Evolutionary conservation across 352 stramenopile species (phyloP), one percentile per base, ranked within the genome.

Genomic region (Globisporangium carolinianum): DNA sequence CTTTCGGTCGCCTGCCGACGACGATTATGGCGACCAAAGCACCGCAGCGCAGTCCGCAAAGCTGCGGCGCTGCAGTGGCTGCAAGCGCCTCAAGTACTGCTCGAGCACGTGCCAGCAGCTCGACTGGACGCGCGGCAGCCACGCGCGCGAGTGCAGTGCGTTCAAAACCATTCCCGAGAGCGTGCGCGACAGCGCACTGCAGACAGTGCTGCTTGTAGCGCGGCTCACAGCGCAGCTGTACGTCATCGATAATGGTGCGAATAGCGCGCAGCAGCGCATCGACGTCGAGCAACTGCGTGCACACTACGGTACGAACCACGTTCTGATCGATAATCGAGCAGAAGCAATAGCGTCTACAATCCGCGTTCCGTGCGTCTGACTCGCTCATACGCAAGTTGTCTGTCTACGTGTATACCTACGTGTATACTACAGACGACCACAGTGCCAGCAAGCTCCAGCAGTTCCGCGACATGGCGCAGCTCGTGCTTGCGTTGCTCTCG

Each of bases 71-170:
- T 92, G 82, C 51, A 65, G 76, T 50, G 72, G 79, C 46, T 92
- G 79, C 54, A 69, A 71, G n/a, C 66, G 64, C 45, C 65, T 76
- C 67, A 68, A 73, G 39, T 92, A 90, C 52, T 92, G 82, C 63
- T 82, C 71, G 37, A 76, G 77, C 32, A 32, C n/a, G 11, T 92
- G 82, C 62, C 82, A 90, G 61, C 74, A 79, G 47, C 59, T 37
- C 32, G 82, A 89, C 55, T 92, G 79, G 82, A 32, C 57, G 5
- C 47, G 47, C 8, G 65, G 71, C 4, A 53, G 51, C 38, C 79
- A 92, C 58, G 66, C 60, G 5, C 64, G 54, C 14, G 80, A 92
- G 57, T 89, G 80, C 61, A 62, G 43, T 3, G 65, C 72, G 7
- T 90, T 73, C 73, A 61, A 59, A 51, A 58, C 57, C 15, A 68